Evolutionary conservation across 2,329 filamentous ascomycete species (phyloP), one percentile per base, ranked within the genome.

Genomic region (Simplicillium aogashimaense): DNA sequence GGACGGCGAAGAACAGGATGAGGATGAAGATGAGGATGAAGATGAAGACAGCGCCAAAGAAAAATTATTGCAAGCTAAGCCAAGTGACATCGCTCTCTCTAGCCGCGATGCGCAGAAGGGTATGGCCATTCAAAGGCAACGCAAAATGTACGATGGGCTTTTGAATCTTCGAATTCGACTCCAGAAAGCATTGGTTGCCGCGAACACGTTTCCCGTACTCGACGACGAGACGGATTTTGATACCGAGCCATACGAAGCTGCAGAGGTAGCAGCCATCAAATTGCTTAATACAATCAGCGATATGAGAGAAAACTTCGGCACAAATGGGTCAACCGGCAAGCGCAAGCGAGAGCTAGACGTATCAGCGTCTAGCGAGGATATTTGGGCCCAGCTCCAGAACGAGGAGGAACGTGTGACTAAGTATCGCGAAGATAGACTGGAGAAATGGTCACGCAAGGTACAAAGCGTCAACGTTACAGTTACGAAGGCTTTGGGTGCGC

Each of bases 121-220:
- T 11, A 65, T 75, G 40, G 90, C 90, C 0, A 86, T 98, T 30
- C 90, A 88, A 52, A 70, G 80, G 42, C 92, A 98, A 63, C 79
- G 88, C 38, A 82, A 81, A 45, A 78, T 82, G 1, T 98, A 95
- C 54, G 90, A 97, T 50, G 78, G 85, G 1, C 75, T 97, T 1
- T 73, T 98, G 28, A 94, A 95, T 62, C 76, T 88, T 12, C 81
- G 92, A 15, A 95, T 98, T 54, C 85, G 90, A 45, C 66, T 98
- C 14, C 94, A 98, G 59, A 97, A 95, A 60, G 87, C 86, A 2
- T 65, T 98, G 12, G 75, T 92, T 13, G 81, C 85, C 0, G 76
- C 82, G 18, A 95, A 95, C 59, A 83, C 87, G 1, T 69, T 94
- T 32, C 60, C 72, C 13, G 55, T 66, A 1, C 49, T 72, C 2